Conservation (phyloP, 225 moss, liverwort and hornwort genomes). For the Polytrichum commune region DNA sequence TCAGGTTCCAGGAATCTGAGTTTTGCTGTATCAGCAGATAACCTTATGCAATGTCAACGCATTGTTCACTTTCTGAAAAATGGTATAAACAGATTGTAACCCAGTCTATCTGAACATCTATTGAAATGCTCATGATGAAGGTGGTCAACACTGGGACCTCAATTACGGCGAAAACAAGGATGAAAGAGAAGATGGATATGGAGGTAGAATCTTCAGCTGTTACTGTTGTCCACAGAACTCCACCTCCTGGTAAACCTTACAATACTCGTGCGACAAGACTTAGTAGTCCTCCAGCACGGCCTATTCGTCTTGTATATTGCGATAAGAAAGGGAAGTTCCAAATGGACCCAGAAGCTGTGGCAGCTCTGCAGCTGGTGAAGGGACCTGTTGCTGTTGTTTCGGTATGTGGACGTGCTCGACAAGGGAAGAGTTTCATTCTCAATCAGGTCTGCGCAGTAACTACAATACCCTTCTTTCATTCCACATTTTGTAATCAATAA, state of each 20-base stretch:
- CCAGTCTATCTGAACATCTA: background rate
- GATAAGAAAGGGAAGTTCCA: slow-evolving; percentile 80
- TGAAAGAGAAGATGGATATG: slow-evolving; percentile 6
- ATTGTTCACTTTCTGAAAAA: background rate
- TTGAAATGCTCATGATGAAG: slow-evolving; percentile 26
- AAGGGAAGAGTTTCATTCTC: slow-evolving; percentile 90
- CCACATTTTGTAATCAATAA: background rate
- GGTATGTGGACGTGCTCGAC: slow-evolving; percentile 86
- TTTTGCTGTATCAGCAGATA: background rate
- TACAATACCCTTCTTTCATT: background rate
- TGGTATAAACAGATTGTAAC: background rate
- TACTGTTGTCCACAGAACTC: slow-evolving; percentile 23
- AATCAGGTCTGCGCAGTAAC: slow-evolving; percentile 56
- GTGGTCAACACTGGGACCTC: slow-evolving; percentile 30
- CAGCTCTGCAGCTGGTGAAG: slow-evolving; percentile 83
- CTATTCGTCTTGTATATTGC: slow-evolving; percentile 76
- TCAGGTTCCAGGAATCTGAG: background rate
- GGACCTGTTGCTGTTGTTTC: slow-evolving; percentile 73
- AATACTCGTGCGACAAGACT: slow-evolving; percentile 7
- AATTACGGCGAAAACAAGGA: slow-evolving; percentile 16
- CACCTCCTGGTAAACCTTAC: slow-evolving; percentile 16
- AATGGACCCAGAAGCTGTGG: slow-evolving; percentile 86
- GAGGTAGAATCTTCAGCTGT: slow-evolving; percentile 20
- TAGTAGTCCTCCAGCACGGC: slow-evolving; percentile 41
- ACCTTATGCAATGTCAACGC: background rate